Conservation (phyloP, 805 yeast genomes). For the Teunomyces cretensis region DNA sequence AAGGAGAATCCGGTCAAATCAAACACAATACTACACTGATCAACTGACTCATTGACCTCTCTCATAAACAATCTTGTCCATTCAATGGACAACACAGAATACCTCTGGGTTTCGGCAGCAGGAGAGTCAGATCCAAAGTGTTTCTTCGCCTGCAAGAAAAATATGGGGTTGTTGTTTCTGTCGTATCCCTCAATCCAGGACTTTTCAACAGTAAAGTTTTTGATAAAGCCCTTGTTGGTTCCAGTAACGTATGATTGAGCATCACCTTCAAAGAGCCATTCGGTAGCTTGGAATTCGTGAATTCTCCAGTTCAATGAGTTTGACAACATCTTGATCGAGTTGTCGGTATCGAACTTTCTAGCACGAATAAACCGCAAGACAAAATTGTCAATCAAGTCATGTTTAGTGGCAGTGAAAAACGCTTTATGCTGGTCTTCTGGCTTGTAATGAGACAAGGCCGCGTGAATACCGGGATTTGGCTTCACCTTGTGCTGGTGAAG, state of each 20-base stretch:
- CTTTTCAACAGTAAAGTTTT: slow-evolving; percentile 65
- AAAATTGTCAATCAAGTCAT: slow-evolving; percentile 80
- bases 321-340: slow-evolving; percentile 69
- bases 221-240: slow-evolving; percentile 44
- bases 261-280: slow-evolving; percentile 71
- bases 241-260: slow-evolving; percentile 49
- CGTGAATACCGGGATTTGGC: slow-evolving; percentile 42
- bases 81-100: slow-evolving; percentile 76
- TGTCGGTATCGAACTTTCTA: slow-evolving; percentile 77
- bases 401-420: slow-evolving; percentile 62
- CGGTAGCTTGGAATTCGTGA: slow-evolving; percentile 58
- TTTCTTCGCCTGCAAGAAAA: slow-evolving; percentile 72
- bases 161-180: slow-evolving; percentile 71
- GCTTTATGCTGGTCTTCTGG: slow-evolving; percentile 49
- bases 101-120: slow-evolving; percentile 69
- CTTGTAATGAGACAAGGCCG: slow-evolving; percentile 50
- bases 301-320: slow-evolving; percentile 75
- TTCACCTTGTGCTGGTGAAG: slow-evolving; percentile 9
- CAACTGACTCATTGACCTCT: slow-evolving; percentile 62
- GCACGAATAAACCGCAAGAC: slow-evolving; percentile 79
- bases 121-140: slow-evolving; percentile 56
- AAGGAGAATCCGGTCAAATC: slow-evolving; percentile 85
- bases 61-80: slow-evolving; percentile 68
- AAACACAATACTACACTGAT: slow-evolving; percentile 79
- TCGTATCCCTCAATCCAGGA: slow-evolving; percentile 77